Evolutionary conservation across 495 filamentous ascomycete genomes (phyloP), one percentile per base, ranked within the genome.

Genomic region (Bombardia bombarda): DNA sequence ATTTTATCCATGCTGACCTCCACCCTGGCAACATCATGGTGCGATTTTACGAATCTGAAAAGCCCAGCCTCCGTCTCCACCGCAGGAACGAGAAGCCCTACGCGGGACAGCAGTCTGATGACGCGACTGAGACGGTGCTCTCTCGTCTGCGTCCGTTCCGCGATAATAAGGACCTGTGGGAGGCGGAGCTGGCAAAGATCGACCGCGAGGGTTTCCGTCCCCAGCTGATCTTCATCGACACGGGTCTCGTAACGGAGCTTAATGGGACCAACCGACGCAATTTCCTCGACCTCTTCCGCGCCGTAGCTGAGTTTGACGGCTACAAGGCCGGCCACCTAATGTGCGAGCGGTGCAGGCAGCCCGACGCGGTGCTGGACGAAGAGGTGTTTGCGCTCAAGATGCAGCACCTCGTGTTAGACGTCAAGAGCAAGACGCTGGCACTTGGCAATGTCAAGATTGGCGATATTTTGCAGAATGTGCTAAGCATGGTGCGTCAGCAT

Each of bases 1-100:
- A 99, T 56, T 99, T 99, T 58, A 80, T 96, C 40, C 93, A 99
- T 53, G 92, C 93, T n/a, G 93, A 99, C 62, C 70, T 99, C 8
- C 93, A 99, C 53, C 93, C 93, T 0, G 93, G 93, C 7, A 99
- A 99, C 59, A 97, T 99, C 67, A 97, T 99, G 90, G 93, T 99
- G 35, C 87, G 93, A 45, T 99, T 99, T 65, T 95, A 97, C 66
- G 78, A 92, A 54, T 82, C 88, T 0, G 79, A 79, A 24, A 72
- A 80, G 42, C 75, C 93, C 4, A 69, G 75, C 28, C 67, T 74
- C 20, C 61, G 51, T 26, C 48, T 56, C 12, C 63, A 58, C 38
- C 52, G 41, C 17, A 56, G 70, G 53, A 72, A 73, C 39, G 42
- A 56, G 10, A 49, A 56, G 9, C 36, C 47, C 0, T 52, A 53